Evolutionary conservation across 1,139 yeast species (phyloP), one percentile per base, ranked within the genome.

Genomic region (Saccharomyces hybrid): DNA sequence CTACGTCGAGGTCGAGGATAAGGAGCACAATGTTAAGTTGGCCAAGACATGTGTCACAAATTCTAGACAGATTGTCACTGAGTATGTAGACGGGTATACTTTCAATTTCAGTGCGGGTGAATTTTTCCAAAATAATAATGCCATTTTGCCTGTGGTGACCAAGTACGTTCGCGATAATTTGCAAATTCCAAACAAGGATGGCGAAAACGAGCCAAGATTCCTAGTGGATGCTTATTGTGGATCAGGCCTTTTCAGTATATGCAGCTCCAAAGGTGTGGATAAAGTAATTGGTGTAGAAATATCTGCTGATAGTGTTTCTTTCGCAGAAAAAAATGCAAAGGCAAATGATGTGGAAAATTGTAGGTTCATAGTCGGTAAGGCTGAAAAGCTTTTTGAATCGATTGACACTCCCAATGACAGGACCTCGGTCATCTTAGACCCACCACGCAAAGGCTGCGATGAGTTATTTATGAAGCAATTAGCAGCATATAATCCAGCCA

Each of bases 191-290:
- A 77, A 71, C 59, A 65, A 61, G 13, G 65, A 57, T 3, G 44
- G 26, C 11, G 4, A 20, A 8, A 20, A 38, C 13, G 68, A 64
- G 13, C 73, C 71, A 64, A 73, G 65, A 67, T 90, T 84, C 68
- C 75, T 93, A 53, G 96, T 93, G 29, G 99, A 93, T 70, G 96
- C 99, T 0, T 93, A 93, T 73, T 93, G 99, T 76, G 99, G 99
- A 2, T 88, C 96, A 2, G 99, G 99, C 0, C 74, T 93, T 51
- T 93, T 93, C 70, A 87, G 96, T 56, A 85, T 93, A 54, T 83
- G 96, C 6, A 86, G 96, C 64, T 84, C 95, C 26, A 73, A 79
- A 23, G 84, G 87, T 46, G 96, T 90, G 13, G 84, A 86, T 48
- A 79, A 80, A 61, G 96, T 90, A 2, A 81, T 89, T 60, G 99